Base-by-base conservation (phyloP, 371 early-diverging fungal genomes). In the Lichtheimia hyalospora region DNA sequence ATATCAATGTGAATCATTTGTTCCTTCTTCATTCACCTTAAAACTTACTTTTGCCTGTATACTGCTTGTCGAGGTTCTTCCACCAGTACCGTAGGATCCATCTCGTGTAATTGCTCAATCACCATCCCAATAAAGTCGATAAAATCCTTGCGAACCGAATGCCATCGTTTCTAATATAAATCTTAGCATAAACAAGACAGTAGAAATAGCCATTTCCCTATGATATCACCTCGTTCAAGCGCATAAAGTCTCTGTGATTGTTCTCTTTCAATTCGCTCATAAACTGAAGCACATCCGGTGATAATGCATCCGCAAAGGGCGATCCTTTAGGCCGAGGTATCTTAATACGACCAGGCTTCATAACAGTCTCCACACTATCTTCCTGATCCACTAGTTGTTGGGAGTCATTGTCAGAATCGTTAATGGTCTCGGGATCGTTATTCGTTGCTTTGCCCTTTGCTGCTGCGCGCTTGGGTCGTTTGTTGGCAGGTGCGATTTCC, bases 211-310 rank as follows among this genome's bases (percentile, higher is more conserved):
- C 5, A 25, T 25, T 2, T 16, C 42, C 25, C 3, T 25, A 52
- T 13, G 20, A 20, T 25, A 55, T 53, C 54, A 70, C 71, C 50
- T 67, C 40, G 42, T 73, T 70, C 8, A 73, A 14, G 16, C 64
- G 66, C 74, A 83, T 80, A 57, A 77, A 85, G 21, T 79, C 81
- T 3, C 84, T 71, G 42, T 81, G 70, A 49, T 85, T 85, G 52
- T 85, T 82, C 28, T 66, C 69, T 8, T 63, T 74, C 6, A 85
- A 62, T 28, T 78, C 75, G 0, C 77, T 70, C 34, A 85, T 52
- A 49, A 85, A 83, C 52, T 75, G 67, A 1, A 85, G 66, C 16
- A 71, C 70, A 21, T 74, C 71, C 0, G 84, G 82, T 18, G 77
- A 73, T 25, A 85, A 56, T 8, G 85, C 79, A 60, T 85, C 85